Percentiles rank a stretch among this genome's conserved stretches.
These are phyloP conservation scores for Metschnikowia koreensis DNA, from an alignment of 805 yeast species.

Conservation along the genomic window DNA sequence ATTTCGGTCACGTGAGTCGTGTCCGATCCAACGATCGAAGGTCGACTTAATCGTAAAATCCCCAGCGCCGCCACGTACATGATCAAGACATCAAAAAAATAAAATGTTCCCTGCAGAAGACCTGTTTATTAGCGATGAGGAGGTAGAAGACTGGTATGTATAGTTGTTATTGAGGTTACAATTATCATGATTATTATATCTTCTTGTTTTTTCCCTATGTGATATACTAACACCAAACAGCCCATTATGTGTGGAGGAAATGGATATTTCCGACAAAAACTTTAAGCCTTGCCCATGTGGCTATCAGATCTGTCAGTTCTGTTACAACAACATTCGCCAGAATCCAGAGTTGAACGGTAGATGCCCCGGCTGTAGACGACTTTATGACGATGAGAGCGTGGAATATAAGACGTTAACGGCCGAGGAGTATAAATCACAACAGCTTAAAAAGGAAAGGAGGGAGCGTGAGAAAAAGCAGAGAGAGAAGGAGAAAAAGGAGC, in stretches of 20 bases:
- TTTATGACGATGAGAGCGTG: slow-evolving; percentile 89
- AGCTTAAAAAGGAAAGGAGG: slow-evolving; percentile 72
- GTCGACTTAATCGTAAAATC: not conserved
- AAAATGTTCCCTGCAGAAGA: slow-evolving; percentile 20
- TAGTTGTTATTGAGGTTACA: no score
- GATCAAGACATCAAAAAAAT: slow-evolving; percentile 32
- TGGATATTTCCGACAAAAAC: slow-evolving; percentile 94
- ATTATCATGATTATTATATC: no score
- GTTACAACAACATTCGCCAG: slow-evolving; percentile 93
- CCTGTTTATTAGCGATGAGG: slow-evolving; percentile 67
- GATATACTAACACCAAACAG: slow-evolving; percentile 35
- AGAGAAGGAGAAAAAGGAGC: slow-evolving; percentile 90
- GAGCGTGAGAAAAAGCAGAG: slow-evolving; percentile 80
- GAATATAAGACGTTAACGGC: slow-evolving; percentile 80
- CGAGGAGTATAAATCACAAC: slow-evolving; percentile 85
- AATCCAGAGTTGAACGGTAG: slow-evolving; percentile 94
- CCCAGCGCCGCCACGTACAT: slow-evolving; percentile 2
- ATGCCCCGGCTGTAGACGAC: slow-evolving; percentile 96
- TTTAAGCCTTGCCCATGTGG: slow-evolving; percentile 99
- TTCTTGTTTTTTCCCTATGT: not conserved
- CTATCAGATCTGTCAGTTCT: slow-evolving; percentile 95
- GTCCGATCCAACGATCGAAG: slow-evolving; percentile 5
- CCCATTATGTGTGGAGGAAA: slow-evolving; percentile 96
- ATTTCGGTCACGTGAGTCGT: slow-evolving; percentile 16
- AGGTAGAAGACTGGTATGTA: slow-evolving; percentile 68